phyloP scores from a whole-genome alignment of 805 yeast genomes.

The Tetrapisispora fleetii region DNA sequence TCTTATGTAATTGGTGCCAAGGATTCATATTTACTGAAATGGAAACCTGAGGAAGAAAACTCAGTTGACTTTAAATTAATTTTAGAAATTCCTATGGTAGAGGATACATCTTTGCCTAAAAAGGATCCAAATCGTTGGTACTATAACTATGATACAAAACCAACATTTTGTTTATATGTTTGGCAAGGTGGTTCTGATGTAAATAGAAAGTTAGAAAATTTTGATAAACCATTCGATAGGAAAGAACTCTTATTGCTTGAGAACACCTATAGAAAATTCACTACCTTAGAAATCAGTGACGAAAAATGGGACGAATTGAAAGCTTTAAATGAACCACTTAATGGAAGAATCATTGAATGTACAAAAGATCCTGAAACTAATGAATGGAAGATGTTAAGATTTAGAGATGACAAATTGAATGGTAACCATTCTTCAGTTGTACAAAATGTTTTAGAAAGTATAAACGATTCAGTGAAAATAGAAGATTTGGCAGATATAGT shows the following conservation, averaged over 20 bases:
- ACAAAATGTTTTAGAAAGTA: slow-evolving; percentile 71
- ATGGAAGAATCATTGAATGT: slow-evolving; percentile 84
- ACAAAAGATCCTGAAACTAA: slow-evolving; percentile 50
- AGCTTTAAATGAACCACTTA: slow-evolving; percentile 63
- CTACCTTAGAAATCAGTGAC: slow-evolving; percentile 49
- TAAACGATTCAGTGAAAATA: slow-evolving; percentile 74
- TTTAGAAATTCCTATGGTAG: slow-evolving; percentile 30
- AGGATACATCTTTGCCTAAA: slow-evolving; percentile 30
- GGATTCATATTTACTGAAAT: slow-evolving; percentile 74
- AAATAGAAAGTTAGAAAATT: slow-evolving; percentile 21
- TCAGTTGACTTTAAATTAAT: slow-evolving; percentile 79
- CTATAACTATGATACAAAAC: slow-evolving; percentile 72
- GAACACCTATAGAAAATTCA: slow-evolving; percentile 53
- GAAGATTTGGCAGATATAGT: slow-evolving; percentile 60
- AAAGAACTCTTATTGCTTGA: slow-evolving; percentile 29
- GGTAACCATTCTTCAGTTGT: slow-evolving; percentile 82
- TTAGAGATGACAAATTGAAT: slow-evolving; percentile 84
- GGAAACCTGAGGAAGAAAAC: slow-evolving; percentile 97
- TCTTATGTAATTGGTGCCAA: slow-evolving; percentile 80
- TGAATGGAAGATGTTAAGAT: slow-evolving; percentile 76
- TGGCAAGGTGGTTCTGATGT: slow-evolving; percentile 60
- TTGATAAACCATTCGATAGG: slow-evolving; percentile 25
- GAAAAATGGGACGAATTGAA: slow-evolving; percentile 77
- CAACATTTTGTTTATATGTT: slow-evolving; percentile 53
- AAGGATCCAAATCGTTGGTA: slow-evolving; percentile 64